Conservation (phyloP, 345 rosid genomes). For the Toxicodendron radicans region DNA sequence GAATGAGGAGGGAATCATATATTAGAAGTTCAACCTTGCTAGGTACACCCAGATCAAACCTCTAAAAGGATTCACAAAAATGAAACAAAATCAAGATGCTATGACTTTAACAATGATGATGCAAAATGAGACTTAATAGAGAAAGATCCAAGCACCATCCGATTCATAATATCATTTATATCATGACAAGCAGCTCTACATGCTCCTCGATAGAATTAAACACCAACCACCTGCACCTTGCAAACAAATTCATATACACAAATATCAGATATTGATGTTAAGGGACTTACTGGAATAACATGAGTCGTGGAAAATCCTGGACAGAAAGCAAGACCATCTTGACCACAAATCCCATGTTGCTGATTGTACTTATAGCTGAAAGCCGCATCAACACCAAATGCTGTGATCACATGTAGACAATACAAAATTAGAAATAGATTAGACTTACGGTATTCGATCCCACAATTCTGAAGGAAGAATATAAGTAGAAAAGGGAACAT, state of each 20-base stretch:
- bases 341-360: conserved; percentile 66
- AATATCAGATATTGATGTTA: background rate
- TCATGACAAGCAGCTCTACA: background rate
- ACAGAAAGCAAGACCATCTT: conserved; percentile 85
- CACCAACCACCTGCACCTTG: conserved; percentile 4
- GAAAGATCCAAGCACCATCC: background rate
- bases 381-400: conserved; percentile 95
- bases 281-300: conserved; percentile 71
- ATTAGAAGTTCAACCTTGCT: background rate
- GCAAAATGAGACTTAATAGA: background rate
- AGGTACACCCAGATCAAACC: background rate
- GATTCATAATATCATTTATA: conserved; percentile 1
- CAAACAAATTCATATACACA: background rate
- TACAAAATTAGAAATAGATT: conserved; percentile 6
- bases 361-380: conserved; percentile 94
- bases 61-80: background rate
- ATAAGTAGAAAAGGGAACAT: background rate
- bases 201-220: background rate
- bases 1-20: background rate
- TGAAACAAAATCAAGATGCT: background rate
- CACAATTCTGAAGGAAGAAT: conserved; percentile 4
- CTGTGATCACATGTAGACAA: conserved; percentile 37
- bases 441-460: conserved; percentile 3
- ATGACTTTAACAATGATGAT: background rate
- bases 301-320: conserved; percentile 87